These are phyloP conservation scores for Alnus rubra DNA, from an alignment of 306 rosid genomes.

Conservation along the genomic window DNA sequence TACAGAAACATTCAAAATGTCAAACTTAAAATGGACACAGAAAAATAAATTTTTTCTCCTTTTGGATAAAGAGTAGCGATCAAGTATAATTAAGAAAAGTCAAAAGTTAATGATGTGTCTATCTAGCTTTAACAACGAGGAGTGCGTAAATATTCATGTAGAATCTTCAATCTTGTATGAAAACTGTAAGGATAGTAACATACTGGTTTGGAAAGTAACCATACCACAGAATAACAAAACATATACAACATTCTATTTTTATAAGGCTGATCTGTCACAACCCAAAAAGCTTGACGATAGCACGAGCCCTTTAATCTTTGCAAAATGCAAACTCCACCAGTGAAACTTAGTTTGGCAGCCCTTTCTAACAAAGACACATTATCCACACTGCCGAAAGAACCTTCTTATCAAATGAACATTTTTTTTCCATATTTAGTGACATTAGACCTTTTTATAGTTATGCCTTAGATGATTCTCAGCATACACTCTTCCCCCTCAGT, in stretches of 20 bases:
- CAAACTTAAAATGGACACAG: neutral
- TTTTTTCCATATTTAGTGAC: neutral
- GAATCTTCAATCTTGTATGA: neutral
- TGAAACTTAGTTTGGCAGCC: neutral
- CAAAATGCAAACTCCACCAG: neutral
- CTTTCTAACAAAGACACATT: neutral
- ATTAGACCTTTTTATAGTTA: neutral
- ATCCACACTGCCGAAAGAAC: neutral
- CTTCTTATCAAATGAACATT: neutral
- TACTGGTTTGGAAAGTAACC: neutral
- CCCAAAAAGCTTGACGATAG: neutral
- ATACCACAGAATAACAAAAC: neutral
- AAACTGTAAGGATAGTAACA: neutral
- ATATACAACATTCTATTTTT: neutral
- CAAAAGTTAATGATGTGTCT: neutral
- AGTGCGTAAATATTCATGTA: neutral
- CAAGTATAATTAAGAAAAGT: neutral
- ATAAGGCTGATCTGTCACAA: neutral
- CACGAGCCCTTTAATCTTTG: neutral
- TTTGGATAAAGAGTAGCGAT: neutral
- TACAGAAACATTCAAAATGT: slow-evolving; percentile 23
- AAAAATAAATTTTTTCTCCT: neutral
- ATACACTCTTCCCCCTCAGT: neutral
- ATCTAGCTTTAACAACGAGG: neutral
- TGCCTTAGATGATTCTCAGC: slow-evolving; percentile 11